Evolutionary conservation across 805 yeast species (phyloP).

Genomic region (Candida ipomoeae): DNA sequence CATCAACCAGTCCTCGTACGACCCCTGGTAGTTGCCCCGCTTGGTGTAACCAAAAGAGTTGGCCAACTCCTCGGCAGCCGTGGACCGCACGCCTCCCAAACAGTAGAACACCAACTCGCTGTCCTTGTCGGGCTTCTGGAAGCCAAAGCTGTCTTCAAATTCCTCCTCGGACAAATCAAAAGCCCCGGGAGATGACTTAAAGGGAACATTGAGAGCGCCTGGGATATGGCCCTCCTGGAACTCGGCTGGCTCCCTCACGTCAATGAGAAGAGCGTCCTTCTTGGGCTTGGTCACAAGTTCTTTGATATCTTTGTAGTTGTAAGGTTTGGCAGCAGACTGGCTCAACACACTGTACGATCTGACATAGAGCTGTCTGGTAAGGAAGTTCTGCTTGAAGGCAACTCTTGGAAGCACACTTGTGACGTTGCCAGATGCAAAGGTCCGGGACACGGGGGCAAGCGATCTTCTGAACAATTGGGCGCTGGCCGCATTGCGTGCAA

Average conservation of each 20-base stretch:
- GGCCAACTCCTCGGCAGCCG: slow-evolving; percentile 89
- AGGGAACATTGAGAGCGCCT: slow-evolving; percentile 80
- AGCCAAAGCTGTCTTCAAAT: slow-evolving; percentile 75
- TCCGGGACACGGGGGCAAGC: background rate
- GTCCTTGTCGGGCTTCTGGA: slow-evolving; percentile 67
- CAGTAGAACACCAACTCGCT: slow-evolving; percentile 86
- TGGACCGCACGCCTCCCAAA: slow-evolving; percentile 86
- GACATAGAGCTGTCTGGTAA: background rate
- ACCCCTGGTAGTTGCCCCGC: slow-evolving; percentile 83
- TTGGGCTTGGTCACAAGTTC: slow-evolving; percentile 40
- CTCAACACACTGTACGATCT: slow-evolving; percentile 35
- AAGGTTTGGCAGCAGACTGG: slow-evolving; percentile 42
- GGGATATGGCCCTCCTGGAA: slow-evolving; percentile 73
- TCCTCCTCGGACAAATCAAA: slow-evolving; percentile 74
- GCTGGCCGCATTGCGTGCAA: background rate
- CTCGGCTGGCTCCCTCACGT: slow-evolving; percentile 91
- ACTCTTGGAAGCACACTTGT: slow-evolving; percentile 3
- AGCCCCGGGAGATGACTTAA: slow-evolving; percentile 90
- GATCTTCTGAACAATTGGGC: slow-evolving; percentile 1
- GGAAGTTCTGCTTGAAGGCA: slow-evolving; percentile 5
- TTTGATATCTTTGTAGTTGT: slow-evolving; percentile 50
- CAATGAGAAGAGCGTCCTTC: slow-evolving; percentile 60
- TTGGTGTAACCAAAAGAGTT: slow-evolving; percentile 81
- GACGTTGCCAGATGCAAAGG: slow-evolving; percentile 1
- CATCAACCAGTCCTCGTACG: slow-evolving; percentile 78